Conservation (phyloP, 192 early-diverging fungal genomes). For the Chytriomyces hyalinus region DNA sequence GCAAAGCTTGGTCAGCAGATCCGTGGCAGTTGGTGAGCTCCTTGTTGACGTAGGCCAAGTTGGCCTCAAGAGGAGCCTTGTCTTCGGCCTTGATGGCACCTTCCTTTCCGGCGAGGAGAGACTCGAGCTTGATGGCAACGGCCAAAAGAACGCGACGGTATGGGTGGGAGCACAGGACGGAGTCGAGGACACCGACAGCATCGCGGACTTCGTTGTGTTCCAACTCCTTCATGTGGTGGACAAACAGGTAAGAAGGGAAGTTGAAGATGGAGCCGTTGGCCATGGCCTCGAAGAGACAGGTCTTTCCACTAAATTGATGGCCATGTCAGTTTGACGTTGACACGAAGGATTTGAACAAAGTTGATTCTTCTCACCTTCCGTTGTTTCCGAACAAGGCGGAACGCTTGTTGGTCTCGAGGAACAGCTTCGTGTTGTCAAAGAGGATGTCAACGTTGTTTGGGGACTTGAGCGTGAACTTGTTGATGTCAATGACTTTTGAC, state of each 20-base stretch:
- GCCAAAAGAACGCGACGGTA: constrained; percentile 82
- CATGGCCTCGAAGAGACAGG: constrained; percentile 29
- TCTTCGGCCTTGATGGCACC: constrained; percentile 82
- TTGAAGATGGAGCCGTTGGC: constrained; percentile 9
- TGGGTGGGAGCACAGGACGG: constrained; percentile 70
- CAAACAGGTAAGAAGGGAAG: constrained; percentile 28
- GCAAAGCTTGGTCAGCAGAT: constrained; percentile 62
- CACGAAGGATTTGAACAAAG: background rate
- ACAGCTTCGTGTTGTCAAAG: constrained; percentile 32
- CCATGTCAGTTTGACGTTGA: background rate
- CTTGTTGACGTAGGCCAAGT: constrained; percentile 81
- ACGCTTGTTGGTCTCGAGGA: constrained; percentile 29
- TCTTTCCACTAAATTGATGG: constrained; percentile 23
- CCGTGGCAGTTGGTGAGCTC: constrained; percentile 82
- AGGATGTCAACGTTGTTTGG: constrained; percentile 15
- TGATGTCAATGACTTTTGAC: constrained; percentile 32
- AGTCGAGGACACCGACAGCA: constrained; percentile 26
- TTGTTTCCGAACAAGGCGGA: constrained; percentile 33
- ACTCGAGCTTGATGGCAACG: constrained; percentile 61
- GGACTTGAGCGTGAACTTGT: constrained; percentile 27
- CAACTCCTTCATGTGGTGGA: constrained; percentile 32
- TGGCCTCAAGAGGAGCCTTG: constrained; percentile 70
- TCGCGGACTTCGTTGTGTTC: constrained; percentile 28
- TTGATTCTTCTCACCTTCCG: constrained; percentile 21
- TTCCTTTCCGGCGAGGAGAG: constrained; percentile 75